Evolutionary conservation across 805 yeast species (phyloP), one percentile per base, ranked within the genome.

Genomic region (Maudiozyma saulgeensis): DNA sequence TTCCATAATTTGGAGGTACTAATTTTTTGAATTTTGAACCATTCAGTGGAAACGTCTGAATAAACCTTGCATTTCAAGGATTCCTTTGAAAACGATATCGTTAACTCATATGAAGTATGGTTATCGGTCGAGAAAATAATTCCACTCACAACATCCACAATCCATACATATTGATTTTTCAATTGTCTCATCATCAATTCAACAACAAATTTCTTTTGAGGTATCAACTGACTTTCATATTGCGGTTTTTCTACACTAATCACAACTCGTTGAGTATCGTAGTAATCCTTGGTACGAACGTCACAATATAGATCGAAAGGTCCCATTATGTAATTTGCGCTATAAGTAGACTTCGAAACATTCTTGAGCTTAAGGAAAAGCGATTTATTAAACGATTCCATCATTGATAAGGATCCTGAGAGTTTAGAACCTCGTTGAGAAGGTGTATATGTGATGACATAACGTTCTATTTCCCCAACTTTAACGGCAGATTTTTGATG

Each of bases 251-350:
- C 44, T 0, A 86, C 87, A 3, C 88, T 80, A n/a, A 81, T 73
- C 57, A 82, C 82, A 21, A 74, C 71, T 16, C 66, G 55, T 46
- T 72, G 63, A 4, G 73, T 63, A 49, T 74, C 79, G 44, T 76
- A 70, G 57, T 74, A 86, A 7, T 77, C 82, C 2, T 62, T 70
- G 0, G 79, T 65, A 46, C 79, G 67, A 35, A 87, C 78, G 64
- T 86, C 93, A 41, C 80, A 84, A 59, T 85, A 86, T 1, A 86
- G 57, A 9, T 79, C 72, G 56, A 76, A 84, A 0, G 95, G 95
- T 0, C 91, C 95, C 48, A 84, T 77, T 25, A 86, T 63, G 56
- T 78, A 82, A 0, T 89, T 88, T 0, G 93, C 90, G 46, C 90
- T 63, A 44, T 56, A 57, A 0, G 68, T 55, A 19, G 59, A 21